phyloP scores from a whole-genome alignment of 495 filamentous ascomycete genomes.

The Hyaloscypha finlandica region DNA sequence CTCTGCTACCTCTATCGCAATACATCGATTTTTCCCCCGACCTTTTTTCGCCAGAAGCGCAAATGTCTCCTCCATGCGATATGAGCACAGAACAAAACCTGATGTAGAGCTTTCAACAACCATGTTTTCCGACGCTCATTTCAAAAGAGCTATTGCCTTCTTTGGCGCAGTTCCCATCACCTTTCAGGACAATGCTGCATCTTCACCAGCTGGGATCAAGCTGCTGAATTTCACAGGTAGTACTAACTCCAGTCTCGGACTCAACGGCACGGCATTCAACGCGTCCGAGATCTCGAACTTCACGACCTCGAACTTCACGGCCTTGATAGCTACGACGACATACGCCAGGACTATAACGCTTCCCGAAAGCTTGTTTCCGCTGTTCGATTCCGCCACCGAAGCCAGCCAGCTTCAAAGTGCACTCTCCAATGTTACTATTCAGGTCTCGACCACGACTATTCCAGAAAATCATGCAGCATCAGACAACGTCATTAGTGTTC shows the following conservation, averaged over 20 bases:
- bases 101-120: background rate
- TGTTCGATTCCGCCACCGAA: background rate
- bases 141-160: background rate
- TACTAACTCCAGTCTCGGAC: background rate
- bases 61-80: no score
- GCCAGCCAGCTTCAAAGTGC: background rate
- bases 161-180: background rate
- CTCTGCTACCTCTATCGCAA: no score
- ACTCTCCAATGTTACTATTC: background rate
- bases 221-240: background rate
- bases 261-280: background rate
- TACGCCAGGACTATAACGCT: background rate
- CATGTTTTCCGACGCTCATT: background rate
- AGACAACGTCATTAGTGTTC: background rate
- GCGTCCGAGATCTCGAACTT: background rate
- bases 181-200: background rate
- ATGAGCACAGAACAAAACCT: no score
- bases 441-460: background rate
- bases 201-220: background rate
- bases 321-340: background rate
- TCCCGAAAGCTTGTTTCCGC: background rate
- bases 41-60: no score
- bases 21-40: no score
- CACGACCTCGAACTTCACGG: background rate
- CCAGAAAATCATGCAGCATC: background rate